Base-by-base conservation (phyloP, 257 asterid species). In the Verbena officinalis region DNA sequence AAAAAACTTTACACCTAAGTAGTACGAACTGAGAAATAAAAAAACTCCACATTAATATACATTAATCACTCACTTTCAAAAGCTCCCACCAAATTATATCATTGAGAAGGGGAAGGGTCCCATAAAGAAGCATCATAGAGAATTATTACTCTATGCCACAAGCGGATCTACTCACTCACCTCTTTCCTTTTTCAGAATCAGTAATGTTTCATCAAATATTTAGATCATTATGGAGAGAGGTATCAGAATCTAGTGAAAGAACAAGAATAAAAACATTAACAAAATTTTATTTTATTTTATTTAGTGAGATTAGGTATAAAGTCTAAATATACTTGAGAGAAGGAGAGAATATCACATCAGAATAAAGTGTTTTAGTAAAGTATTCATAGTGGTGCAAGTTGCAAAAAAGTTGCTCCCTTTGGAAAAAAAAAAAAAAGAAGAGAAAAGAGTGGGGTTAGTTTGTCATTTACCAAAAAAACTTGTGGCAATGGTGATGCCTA, bases 371-470 rank as follows among this genome's bases (percentile, higher is more conserved):
- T 55, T 27, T 27, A 3, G 8, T 36, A 70, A 78, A 45, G 33
- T 55, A 21, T 57, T 73, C 62, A n/a, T 36, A 77, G 74, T 75
- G 82, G 74, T 61, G 73, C 84, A 82, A 77, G 69, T 82, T 60
- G 83, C 79, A 67, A 65, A 57, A 61, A 78, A 62, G 72, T 69
- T 73, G 73, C 64, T 21, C 65, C 67, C 73, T 78, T 75, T 68
- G 40, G 20, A 55, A 76, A 76, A 70, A 73, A 68, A 60, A 27
- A 19, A 55, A 73, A 76, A 70, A 73, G 71, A 64, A n/a, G n/a
- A n/a, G n/a, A n/a, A n/a, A 73, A 73, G 49, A 55, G 79, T 79
- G 83, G 84, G 80, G 80, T 53, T 77, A 36, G 57, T 71, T 74
- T 74, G 79, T 79, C 83, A 79, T 79, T 76, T 74, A 66, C 81